These are phyloP conservation scores for Alternaria triticina DNA, from an alignment of 2,329 filamentous ascomycete genomes.

Conservation along the genomic window DNA sequence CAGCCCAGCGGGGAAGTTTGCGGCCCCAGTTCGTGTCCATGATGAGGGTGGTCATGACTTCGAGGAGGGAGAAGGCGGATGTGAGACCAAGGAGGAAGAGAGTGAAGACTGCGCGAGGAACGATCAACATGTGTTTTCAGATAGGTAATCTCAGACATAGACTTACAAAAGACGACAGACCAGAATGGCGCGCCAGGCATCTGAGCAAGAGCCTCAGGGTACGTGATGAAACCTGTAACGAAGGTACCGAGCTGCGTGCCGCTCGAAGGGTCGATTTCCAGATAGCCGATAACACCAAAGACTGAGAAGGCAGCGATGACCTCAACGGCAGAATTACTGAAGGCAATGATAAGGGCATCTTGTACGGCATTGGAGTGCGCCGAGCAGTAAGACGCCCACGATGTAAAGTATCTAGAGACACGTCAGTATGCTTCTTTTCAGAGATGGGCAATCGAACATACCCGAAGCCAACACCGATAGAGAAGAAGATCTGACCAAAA, in stretches of 20 bases:
- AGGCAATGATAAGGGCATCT: constrained; percentile 60
- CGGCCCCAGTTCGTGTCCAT: constrained; percentile 56
- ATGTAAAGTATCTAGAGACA: neutral
- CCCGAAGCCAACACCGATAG: constrained; percentile 54
- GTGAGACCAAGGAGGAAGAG: constrained; percentile 62
- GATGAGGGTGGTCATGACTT: constrained; percentile 59
- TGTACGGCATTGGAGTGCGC: constrained; percentile 56
- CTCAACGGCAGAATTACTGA: constrained; percentile 61
- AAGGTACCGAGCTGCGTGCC: constrained; percentile 58
- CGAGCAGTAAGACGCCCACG: constrained; percentile 5
- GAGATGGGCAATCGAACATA: constrained; percentile 50
- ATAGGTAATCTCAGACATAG: neutral
- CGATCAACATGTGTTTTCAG: neutral
- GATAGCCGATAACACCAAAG: constrained; percentile 61
- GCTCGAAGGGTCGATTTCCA: constrained; percentile 43
- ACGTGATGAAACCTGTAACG: constrained; percentile 60
- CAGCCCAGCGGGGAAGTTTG: constrained; percentile 27
- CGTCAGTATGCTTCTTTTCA: neutral
- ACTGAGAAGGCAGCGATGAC: constrained; percentile 54
- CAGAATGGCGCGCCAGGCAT: constrained; percentile 63
- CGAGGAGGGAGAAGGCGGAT: constrained; percentile 63
- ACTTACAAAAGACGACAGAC: constrained; percentile 55
- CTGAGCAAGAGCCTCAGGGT: constrained; percentile 59
- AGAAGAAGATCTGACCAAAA: constrained; percentile 60
- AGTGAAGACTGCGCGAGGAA: constrained; percentile 53